Base-by-base conservation (phyloP, 179 eudicot species). In the Pouteria campechiana region DNA sequence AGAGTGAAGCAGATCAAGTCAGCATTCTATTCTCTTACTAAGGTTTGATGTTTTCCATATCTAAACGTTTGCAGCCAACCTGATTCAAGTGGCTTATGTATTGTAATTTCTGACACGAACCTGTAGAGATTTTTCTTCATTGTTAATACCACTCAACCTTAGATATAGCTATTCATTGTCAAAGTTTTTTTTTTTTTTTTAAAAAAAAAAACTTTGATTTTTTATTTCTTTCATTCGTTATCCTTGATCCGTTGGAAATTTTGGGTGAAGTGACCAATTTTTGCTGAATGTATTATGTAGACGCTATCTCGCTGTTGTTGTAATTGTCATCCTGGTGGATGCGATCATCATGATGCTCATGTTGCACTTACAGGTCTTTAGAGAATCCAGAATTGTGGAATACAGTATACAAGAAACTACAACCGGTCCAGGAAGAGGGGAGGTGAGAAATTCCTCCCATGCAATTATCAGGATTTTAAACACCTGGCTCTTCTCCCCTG, bases 1-100 rank as follows among this genome's bases (percentile, higher is more conserved):
- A 84, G 95, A 72, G 72, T 84, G 61, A 72, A 81, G 58, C 83
- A 84, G 79, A 84, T 81, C 54, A 84, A 84, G 38, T 84, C 95
- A 11, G 73, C 95, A 19, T 84, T 84, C 62, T 84, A 84, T 67
- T 77, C 95, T 4, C 57, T 84, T 27, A 41, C 73, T 6, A 81
- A 80, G 85, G 86, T 80, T n/a, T 24, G 36, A 29, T 18, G 36
- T 25, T 11, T 14, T 15, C 11, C 8, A 16, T 6, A 14, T 39
- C 16, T 30, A 36, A 7, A 13, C 9, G 3, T 3, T 11, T 39
- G 16, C 38, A 8, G 35, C 32, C 20, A 44, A 10, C 2, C 23
- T 22, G 19, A 7, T 11, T 29, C 29, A 21, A 3, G 16, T 24
- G 3, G n/a, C 16, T 23, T 25, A 6, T 48, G 16, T n/a, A n/a